These are phyloP conservation scores for Cercophora scortea DNA, from an alignment of 495 filamentous ascomycete species.

Conservation along the genomic window DNA sequence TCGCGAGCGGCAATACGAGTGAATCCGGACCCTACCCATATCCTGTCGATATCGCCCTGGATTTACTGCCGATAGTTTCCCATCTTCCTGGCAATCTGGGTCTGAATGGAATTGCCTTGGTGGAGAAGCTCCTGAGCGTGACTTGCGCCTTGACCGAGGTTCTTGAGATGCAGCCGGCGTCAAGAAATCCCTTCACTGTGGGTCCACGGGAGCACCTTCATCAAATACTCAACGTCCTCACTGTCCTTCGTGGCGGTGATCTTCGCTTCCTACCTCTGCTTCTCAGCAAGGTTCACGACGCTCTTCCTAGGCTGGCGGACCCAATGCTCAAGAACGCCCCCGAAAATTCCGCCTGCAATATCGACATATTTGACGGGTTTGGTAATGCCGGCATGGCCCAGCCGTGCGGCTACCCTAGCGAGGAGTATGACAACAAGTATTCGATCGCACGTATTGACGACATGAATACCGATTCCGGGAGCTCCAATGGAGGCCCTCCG, in stretches of 20 bases:
- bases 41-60: slow-evolving; percentile 62
- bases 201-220: slow-evolving; percentile 69
- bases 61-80: slow-evolving; percentile 56
- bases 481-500: slow-evolving; percentile 23
- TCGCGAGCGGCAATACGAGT: slow-evolving; percentile 31
- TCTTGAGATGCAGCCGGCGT: slow-evolving; percentile 55
- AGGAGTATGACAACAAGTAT: slow-evolving; percentile 28
- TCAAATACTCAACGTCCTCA: slow-evolving; percentile 57
- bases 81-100: slow-evolving; percentile 64
- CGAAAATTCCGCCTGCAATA: slow-evolving; percentile 31
- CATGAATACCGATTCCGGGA: slow-evolving; percentile 29
- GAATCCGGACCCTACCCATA: slow-evolving; percentile 59
- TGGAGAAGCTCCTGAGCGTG: slow-evolving; percentile 73
- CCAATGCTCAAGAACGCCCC: slow-evolving; percentile 48
- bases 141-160: slow-evolving; percentile 67
- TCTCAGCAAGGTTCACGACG: slow-evolving; percentile 59
- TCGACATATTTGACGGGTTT: slow-evolving; percentile 52
- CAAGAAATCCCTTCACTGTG: slow-evolving; percentile 50
- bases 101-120: slow-evolving; percentile 52
- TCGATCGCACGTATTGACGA: slow-evolving; percentile 32
- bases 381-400: slow-evolving; percentile 43
- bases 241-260: slow-evolving; percentile 60
- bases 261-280: slow-evolving; percentile 64
- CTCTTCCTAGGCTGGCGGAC: slow-evolving; percentile 50
- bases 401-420: slow-evolving; percentile 24